Conservation (phyloP, 1,139 yeast genomes). For the Saccharomyces hybrid region DNA sequence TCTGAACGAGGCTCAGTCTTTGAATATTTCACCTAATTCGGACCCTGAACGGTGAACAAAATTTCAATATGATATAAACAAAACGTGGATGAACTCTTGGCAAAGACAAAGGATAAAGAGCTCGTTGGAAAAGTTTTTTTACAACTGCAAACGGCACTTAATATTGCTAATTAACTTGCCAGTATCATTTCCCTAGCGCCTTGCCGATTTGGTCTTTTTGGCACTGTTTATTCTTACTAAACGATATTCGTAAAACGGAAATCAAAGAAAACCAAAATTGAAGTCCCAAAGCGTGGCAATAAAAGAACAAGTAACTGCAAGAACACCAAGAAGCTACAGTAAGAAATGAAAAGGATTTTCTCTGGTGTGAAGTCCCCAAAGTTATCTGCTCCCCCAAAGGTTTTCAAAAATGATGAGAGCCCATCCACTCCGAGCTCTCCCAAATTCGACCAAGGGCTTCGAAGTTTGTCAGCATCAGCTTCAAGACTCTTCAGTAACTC, state of each 20-base stretch:
- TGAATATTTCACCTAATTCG: background rate
- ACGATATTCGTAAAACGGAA: background rate
- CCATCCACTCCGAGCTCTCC: background rate
- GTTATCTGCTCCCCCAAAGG: conserved; percentile 13
- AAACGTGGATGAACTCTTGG: background rate
- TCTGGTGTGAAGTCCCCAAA: conserved; percentile 16
- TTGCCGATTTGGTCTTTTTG: background rate
- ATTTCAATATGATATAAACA: background rate
- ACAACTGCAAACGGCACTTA: background rate
- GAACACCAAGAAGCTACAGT: background rate
- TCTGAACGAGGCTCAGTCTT: conserved; percentile 1
- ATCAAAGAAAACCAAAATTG: background rate
- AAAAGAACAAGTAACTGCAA: background rate
- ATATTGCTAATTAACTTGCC: background rate
- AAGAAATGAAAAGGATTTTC: conserved; percentile 15
- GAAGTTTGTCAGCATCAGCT: background rate
- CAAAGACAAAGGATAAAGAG: background rate
- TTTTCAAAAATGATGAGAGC: conserved; percentile 3
- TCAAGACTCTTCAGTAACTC: conserved; percentile 1
- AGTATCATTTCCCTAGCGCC: background rate
- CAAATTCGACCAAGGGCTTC: background rate
- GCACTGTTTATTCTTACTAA: background rate
- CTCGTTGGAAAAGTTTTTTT: background rate
- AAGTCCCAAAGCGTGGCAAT: background rate
- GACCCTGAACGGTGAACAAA: background rate